Evolutionary conservation across 2,329 filamentous ascomycete genomes (phyloP).

Genomic region (Claviceps sp.): DNA sequence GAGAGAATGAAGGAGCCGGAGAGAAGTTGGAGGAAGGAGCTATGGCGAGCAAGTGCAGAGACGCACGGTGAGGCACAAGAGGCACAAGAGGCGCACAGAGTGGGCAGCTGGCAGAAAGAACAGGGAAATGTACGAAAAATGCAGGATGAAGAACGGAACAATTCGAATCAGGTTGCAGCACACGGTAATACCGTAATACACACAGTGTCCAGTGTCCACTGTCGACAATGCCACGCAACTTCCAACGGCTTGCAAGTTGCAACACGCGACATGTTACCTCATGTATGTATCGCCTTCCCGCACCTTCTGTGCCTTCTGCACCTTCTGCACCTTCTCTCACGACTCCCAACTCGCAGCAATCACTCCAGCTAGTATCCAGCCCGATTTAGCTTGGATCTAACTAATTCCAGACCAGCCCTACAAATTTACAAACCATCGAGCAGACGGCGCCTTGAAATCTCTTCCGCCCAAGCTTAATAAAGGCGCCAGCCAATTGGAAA

Average conservation of each 20-base stretch:
- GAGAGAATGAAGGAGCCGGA: conserved; percentile 2
- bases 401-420: no score
- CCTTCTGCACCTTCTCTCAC: no score
- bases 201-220: not conserved
- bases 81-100: not conserved
- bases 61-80: not conserved
- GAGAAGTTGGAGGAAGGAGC: conserved; percentile 4
- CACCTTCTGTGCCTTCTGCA: no score
- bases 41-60: not conserved
- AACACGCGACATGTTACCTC: not conserved
- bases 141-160: conserved; percentile 5
- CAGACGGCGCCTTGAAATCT: no score
- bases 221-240: not conserved
- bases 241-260: not conserved
- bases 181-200: not conserved
- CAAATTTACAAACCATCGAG: no score
- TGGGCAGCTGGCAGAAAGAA: not conserved
- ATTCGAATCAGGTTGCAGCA: not conserved
- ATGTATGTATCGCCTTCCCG: no score
- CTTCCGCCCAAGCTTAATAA: no score
- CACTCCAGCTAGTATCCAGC: no score
- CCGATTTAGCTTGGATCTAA: no score
- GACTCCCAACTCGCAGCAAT: no score
- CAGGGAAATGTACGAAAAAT: not conserved
- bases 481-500: no score